Percentiles rank a stretch among this genome's conserved stretches.
Conservation (phyloP, 768 basidiomycete genomes). For the Phaeolepiota aurea region DNA sequence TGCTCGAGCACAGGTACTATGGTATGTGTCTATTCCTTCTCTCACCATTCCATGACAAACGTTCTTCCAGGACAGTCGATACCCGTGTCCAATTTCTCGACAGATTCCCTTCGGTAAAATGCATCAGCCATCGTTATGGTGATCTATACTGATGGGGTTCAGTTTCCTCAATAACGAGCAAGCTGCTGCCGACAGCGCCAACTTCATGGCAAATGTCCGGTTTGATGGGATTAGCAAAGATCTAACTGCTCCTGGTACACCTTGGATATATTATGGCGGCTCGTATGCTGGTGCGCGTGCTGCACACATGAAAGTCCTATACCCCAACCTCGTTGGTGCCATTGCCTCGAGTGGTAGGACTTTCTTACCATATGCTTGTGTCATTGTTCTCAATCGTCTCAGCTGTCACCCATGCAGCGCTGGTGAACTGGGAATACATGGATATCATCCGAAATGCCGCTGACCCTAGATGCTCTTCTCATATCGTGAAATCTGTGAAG, state of each 20-base stretch:
- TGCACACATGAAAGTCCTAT: constrained; percentile 83
- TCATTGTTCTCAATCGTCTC: not conserved
- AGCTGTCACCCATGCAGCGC: constrained; percentile 81
- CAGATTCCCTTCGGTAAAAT: constrained; percentile 66
- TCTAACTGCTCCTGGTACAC: constrained; percentile 61
- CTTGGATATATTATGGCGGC: constrained; percentile 93
- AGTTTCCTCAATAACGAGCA: constrained; percentile 90
- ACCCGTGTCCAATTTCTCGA: constrained; percentile 69
- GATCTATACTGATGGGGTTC: no score
- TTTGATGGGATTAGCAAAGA: constrained; percentile 65
- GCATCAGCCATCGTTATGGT: constrained; percentile 1
- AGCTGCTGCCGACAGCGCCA: constrained; percentile 82
- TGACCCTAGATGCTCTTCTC: constrained; percentile 49
- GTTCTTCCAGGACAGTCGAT: constrained; percentile 53
- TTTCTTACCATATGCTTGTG: constrained; percentile 1
- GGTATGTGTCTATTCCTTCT: constrained; percentile 30
- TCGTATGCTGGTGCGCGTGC: constrained; percentile 92
- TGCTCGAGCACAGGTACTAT: constrained; percentile 92
- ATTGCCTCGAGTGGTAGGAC: constrained; percentile 82
- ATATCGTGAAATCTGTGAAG: constrained; percentile 47
- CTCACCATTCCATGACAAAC: constrained; percentile 7
- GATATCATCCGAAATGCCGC: constrained; percentile 70
- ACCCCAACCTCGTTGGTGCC: constrained; percentile 81
- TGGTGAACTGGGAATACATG: constrained; percentile 84
- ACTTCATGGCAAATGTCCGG: constrained; percentile 79